Evolutionary conservation across 257 asterid genomes (phyloP).

Genomic region (Salvia miltiorrhiza): DNA sequence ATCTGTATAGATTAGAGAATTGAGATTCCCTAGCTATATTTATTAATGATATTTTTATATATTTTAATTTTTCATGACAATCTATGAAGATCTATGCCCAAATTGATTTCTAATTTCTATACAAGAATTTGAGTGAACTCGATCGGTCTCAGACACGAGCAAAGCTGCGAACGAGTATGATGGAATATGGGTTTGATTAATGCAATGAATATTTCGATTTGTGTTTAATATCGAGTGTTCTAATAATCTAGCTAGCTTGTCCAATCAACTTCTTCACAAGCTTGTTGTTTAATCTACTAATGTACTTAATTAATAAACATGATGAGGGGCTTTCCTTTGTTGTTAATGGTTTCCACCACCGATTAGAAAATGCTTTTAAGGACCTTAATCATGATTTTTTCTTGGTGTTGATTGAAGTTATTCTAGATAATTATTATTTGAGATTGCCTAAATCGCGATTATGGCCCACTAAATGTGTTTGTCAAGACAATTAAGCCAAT

Average conservation of each 20-base stretch:
- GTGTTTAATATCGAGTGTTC: slow-evolving; percentile 4
- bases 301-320: slow-evolving; percentile 35
- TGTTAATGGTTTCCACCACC: slow-evolving; percentile 65
- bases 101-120: no score
- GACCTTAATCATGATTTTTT: slow-evolving; percentile 57
- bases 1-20: neutral
- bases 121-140: no score
- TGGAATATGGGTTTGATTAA: no score
- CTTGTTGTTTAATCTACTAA: slow-evolving; percentile 43
- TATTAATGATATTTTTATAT: no score
- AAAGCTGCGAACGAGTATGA: no score
- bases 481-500: slow-evolving; percentile 55
- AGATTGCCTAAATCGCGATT: slow-evolving; percentile 65
- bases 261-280: slow-evolving; percentile 39
- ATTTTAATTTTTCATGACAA: no score
- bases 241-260: slow-evolving; percentile 13
- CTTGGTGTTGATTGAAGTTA: slow-evolving; percentile 68
- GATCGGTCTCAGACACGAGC: no score
- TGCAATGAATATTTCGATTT: neutral
- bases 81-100: no score
- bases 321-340: slow-evolving; percentile 24
- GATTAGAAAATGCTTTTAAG: slow-evolving; percentile 36
- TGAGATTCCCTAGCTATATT: no score
- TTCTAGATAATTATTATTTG: slow-evolving; percentile 51
- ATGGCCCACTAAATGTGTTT: slow-evolving; percentile 58